Conservation (phyloP, 192 early-diverging fungal species). For the Linnemannia hyalina region DNA sequence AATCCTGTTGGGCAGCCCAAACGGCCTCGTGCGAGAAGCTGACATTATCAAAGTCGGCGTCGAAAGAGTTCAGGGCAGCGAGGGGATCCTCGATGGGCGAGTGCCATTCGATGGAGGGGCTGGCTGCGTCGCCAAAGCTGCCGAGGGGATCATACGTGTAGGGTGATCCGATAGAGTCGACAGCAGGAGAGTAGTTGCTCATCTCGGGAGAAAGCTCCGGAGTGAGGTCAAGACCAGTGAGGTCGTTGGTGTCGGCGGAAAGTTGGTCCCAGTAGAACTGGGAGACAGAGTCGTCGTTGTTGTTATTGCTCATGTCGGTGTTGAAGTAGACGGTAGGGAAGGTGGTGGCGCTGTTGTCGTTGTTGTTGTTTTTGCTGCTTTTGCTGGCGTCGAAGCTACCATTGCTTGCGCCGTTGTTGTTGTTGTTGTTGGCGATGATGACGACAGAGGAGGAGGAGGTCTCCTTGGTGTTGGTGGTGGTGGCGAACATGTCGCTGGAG, state of each 20-base stretch:
- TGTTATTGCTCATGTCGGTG: conserved; percentile 21
- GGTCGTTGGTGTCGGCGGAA: conserved; percentile 2
- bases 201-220: conserved; percentile 44
- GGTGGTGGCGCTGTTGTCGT: background rate
- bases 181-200: conserved; percentile 33
- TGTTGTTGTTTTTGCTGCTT: conserved; percentile 6
- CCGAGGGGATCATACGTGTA: conserved; percentile 33
- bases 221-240: conserved; percentile 9
- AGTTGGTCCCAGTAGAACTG: conserved; percentile 17
- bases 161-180: conserved; percentile 23
- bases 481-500: conserved; percentile 15
- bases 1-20: conserved; percentile 21
- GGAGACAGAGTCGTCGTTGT: conserved; percentile 22
- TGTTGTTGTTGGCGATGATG: conserved; percentile 7
- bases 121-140: conserved; percentile 25
- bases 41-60: conserved; percentile 25
- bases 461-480: conserved; percentile 2
- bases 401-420: conserved; percentile 1
- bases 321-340: background rate
- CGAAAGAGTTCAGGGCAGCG: conserved; percentile 6
- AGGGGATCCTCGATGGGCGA: conserved; percentile 32
- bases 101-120: conserved; percentile 18
- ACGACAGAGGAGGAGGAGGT: background rate
- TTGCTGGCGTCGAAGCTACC: conserved; percentile 22
- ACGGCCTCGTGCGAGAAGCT: background rate